A percentile compares a stretch with the other conserved stretches of the same genome.
Conservation (phyloP, 2,329 filamentous ascomycete species). For the Pseudogymnoascus sp. region DNA sequence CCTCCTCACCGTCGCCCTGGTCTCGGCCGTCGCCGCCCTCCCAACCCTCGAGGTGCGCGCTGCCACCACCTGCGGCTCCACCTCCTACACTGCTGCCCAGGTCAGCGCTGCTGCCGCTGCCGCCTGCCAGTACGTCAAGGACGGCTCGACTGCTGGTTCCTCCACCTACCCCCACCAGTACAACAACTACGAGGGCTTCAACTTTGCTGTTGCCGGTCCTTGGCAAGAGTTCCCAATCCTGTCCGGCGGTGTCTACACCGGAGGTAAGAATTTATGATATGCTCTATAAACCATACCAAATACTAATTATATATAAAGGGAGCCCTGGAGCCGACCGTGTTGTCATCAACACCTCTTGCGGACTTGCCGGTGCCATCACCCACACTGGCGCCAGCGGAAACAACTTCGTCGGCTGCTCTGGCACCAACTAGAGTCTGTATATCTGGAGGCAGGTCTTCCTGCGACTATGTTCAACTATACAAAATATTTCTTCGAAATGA, state of each 20-base stretch:
- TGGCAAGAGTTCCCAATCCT: slow-evolving; percentile 59
- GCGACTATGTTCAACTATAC: background rate
- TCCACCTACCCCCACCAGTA: slow-evolving; percentile 48
- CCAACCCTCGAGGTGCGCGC: slow-evolving; percentile 34
- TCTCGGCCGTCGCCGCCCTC: slow-evolving; percentile 11
- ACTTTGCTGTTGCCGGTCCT: slow-evolving; percentile 47
- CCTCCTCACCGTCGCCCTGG: slow-evolving; percentile 12
- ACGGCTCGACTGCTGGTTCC: slow-evolving; percentile 32
- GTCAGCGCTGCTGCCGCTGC: slow-evolving; percentile 43
- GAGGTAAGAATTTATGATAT: slow-evolving; percentile 36
- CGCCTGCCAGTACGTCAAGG: slow-evolving; percentile 43
- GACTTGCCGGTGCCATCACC: slow-evolving; percentile 57
- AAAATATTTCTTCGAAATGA: background rate
- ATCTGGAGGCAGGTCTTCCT: background rate
- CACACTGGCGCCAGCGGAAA: slow-evolving; percentile 63
- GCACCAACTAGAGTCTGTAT: slow-evolving; percentile 10
- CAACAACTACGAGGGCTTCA: slow-evolving; percentile 56
- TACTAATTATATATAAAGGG: slow-evolving; percentile 31
- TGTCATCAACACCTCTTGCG: slow-evolving; percentile 49
- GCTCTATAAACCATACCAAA: slow-evolving; percentile 7
- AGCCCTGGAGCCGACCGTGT: slow-evolving; percentile 61
- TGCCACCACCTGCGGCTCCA: slow-evolving; percentile 45
- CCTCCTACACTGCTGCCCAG: slow-evolving; percentile 42
- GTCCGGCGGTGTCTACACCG: slow-evolving; percentile 43
- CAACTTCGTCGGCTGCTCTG: slow-evolving; percentile 55